phyloP scores from a whole-genome alignment of 257 asterid genomes.

The Datura wrightii region DNA sequence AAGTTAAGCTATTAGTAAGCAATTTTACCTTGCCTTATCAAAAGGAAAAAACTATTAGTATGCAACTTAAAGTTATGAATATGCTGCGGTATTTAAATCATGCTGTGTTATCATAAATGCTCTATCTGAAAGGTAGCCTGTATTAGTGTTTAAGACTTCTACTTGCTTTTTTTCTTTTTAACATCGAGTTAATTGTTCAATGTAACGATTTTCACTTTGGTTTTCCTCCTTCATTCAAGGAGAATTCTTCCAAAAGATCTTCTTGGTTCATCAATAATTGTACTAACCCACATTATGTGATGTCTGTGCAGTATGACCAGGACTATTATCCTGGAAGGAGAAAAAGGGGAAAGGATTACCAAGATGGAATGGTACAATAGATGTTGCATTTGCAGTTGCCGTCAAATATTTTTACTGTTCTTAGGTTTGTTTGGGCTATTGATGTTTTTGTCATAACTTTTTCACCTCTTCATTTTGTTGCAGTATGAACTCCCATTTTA shows the following conservation, averaged over 20 bases:
- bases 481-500: conserved; percentile 98
- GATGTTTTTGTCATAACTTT: background rate
- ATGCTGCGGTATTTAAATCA: background rate
- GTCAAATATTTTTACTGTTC: background rate
- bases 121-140: background rate
- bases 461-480: conserved; percentile 43
- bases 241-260: background rate
- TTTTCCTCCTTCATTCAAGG: background rate
- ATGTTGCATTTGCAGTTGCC: conserved; percentile 20
- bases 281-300: background rate
- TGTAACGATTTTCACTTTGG: background rate
- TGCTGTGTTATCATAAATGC: background rate
- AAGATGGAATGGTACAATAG: conserved; percentile 78
- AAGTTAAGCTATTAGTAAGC: background rate
- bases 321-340: conserved; percentile 97
- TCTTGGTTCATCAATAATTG: background rate
- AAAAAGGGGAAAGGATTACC: conserved; percentile 91
- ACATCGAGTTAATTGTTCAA: background rate
- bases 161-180: background rate
- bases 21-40: background rate
- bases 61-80: background rate
- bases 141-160: background rate
- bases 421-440: background rate
- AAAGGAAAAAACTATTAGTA: background rate
- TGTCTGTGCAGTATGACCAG: conserved; percentile 72